phyloP scores from a whole-genome alignment of 1,139 yeast species.

The Candida sp. region DNA sequence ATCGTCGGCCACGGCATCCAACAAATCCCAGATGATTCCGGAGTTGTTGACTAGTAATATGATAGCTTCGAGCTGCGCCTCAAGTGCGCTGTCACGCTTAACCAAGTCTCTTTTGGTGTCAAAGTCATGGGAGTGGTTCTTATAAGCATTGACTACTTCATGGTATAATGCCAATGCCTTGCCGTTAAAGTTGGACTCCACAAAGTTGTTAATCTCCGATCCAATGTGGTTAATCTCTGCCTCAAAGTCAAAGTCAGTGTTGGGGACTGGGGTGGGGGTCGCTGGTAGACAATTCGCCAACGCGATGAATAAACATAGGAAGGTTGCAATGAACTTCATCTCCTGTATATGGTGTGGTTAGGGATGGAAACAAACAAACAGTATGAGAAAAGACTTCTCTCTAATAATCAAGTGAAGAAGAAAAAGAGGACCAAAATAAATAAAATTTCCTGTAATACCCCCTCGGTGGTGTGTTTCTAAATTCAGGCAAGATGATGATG shows the following conservation, averaged over 20 bases:
- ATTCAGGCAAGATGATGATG: not conserved
- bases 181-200: conserved; percentile 11
- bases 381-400: not conserved
- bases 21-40: conserved; percentile 38
- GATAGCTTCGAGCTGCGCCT: conserved; percentile 25
- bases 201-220: not conserved
- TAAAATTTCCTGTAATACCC: not conserved
- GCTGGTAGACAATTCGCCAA: conserved; percentile 1
- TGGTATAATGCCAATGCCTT: conserved; percentile 2
- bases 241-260: not conserved
- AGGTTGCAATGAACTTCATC: not conserved
- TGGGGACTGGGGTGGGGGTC: not conserved
- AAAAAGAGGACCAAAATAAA: not conserved
- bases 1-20: conserved; percentile 40
- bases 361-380: no score
- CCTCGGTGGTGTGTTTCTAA: not conserved
- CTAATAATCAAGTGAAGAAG: not conserved
- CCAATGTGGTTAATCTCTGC: not conserved
- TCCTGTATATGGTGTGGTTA: not conserved
- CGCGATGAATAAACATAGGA: not conserved
- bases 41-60: conserved; percentile 35
- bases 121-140: not conserved
- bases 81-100: conserved; percentile 21
- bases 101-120: not conserved
- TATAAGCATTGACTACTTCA: not conserved